These are phyloP conservation scores for rapeseed (Brassica napus) DNA, from an alignment of 345 rosid genomes.

Conservation along the genomic window Da-Ae NC_063440.1:24336001-24336500, in stretches of 20 bases:
- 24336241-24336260: neutral
- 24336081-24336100: neutral
- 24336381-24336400: constrained; percentile 69
- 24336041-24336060: neutral
- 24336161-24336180: constrained; percentile 46
- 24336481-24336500: neutral
- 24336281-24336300: neutral
- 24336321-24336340: constrained; percentile 45
- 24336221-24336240: neutral
- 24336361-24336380: constrained; percentile 68
- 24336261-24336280: neutral
- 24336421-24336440: constrained; percentile 10
- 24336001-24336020: constrained; percentile 52
- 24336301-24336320: neutral
- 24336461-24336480: neutral
- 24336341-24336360: constrained; percentile 49
- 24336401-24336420: constrained; percentile 44
- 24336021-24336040: constrained; percentile 52
- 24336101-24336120: neutral
- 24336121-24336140: neutral
- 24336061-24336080: neutral
- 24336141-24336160: constrained; percentile 37
- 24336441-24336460: neutral
- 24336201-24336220: constrained; percentile 57
- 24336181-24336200: constrained; percentile 66